Evolutionary conservation across 2,329 filamentous ascomycete genomes (phyloP), one percentile per base, ranked within the genome.

Genomic region (Trichoderma hamatum): DNA sequence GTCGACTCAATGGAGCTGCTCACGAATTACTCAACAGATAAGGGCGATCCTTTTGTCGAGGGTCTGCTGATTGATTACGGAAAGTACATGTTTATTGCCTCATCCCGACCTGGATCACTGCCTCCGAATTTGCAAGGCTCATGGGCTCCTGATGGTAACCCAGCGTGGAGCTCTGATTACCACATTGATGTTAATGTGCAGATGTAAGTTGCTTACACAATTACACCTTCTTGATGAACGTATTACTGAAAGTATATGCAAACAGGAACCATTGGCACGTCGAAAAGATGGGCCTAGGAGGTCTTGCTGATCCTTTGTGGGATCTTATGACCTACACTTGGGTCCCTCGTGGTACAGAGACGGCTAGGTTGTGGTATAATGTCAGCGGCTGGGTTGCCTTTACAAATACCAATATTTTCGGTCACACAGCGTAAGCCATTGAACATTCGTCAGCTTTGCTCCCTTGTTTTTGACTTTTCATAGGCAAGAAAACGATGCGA

Each of bases 141-240:
- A n/a, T 89, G 87, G 87, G 83, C 82, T 6, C 81, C 85, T 56
- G 75, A 79, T 0, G 73, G 84, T 43, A 76, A 71, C 65, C 72
- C 77, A 34, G 71, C 74, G 26, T 72, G 87, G 87, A 81, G 82
- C n/a, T 82, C 79, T 1, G 86, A 89, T 71, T 89, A 88, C 67
- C 86, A 88, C 66, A 79, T 82, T 49, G 86, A 89, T 71, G 88
- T 89, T 73, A 89, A 89, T 69, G 69, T 88, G 1, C 85, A 89
- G 71, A 89, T 88, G 65, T 60, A 24, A 19, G 65, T 2, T 19
- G 0, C 28, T 3, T 21, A 5, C 2, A 39, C 5, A 4, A 26
- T 30, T 3, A 6, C n/a, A 7, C n/a, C 10, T 56, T 7, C 16
- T 7, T 43, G 30, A 54, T 16, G 26, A 6, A 52, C n/a, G n/a